Conservation (phyloP, 768 basidiomycete genomes). For the Cubamyces lactineus region DNA sequence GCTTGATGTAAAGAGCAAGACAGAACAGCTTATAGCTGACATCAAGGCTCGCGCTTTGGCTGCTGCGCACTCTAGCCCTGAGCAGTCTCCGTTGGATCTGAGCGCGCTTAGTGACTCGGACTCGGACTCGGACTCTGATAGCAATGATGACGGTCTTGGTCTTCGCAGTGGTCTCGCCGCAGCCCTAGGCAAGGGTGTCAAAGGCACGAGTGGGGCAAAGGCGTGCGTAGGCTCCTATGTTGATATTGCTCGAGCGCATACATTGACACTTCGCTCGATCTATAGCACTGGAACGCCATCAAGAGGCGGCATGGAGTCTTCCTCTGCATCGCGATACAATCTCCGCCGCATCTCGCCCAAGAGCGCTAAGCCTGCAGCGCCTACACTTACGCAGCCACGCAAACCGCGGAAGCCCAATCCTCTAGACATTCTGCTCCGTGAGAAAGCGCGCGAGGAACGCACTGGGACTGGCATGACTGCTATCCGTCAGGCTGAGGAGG, state of each 20-base stretch:
- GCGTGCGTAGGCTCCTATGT: background rate
- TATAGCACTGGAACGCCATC: background rate
- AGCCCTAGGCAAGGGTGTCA: background rate
- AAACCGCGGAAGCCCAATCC: constrained; percentile 42
- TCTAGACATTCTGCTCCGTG: constrained; percentile 45
- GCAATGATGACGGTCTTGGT: constrained; percentile 47
- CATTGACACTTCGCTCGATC: background rate
- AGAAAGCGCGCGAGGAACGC: constrained; percentile 31
- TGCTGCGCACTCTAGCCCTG: constrained; percentile 48
- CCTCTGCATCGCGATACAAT: constrained; percentile 22
- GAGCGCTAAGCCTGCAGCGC: background rate
- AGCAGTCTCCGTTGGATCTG: constrained; percentile 34
- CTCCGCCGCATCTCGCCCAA: constrained; percentile 25
- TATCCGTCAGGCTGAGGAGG: constrained; percentile 27
- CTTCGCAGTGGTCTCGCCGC: constrained; percentile 13
- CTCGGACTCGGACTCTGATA: constrained; percentile 32
- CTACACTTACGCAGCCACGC: background rate
- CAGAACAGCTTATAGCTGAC: constrained; percentile 61
- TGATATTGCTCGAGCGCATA: background rate
- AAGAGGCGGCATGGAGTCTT: background rate
- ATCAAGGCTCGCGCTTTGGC: constrained; percentile 63
- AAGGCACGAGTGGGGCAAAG: constrained; percentile 20
- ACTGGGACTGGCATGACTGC: constrained; percentile 28
- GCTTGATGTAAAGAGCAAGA: constrained; percentile 44
- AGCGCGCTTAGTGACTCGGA: constrained; percentile 48